phyloP scores from a whole-genome alignment of 1,284 basidiomycete species.

The Golubevia sp. region DNA sequence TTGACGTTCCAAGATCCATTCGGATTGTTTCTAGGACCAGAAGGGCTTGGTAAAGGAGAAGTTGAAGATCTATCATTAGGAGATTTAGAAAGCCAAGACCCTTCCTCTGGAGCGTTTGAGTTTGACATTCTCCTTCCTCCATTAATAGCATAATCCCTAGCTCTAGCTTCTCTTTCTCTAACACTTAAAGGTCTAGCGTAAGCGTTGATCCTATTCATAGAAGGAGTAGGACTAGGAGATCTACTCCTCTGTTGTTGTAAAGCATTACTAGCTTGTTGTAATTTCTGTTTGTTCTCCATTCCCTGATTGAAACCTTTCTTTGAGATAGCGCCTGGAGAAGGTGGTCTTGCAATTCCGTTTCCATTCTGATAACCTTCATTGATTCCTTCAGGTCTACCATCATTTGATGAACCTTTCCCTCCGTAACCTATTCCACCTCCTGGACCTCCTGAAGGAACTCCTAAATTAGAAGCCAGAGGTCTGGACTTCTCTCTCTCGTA shows the following conservation, averaged over 20 bases:
- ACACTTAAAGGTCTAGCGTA: slow-evolving; percentile 11
- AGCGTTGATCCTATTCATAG: slow-evolving; percentile 21
- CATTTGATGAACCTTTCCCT: slow-evolving; percentile 31
- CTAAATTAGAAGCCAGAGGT: slow-evolving; percentile 8
- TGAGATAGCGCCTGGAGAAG: slow-evolving; percentile 1
- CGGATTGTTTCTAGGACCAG: slow-evolving; percentile 22
- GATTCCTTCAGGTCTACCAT: slow-evolving; percentile 31
- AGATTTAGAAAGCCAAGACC: slow-evolving; percentile 10
- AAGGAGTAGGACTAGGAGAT: slow-evolving; percentile 25
- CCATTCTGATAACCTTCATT: slow-evolving; percentile 20
- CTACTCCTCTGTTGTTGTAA: slow-evolving; percentile 12
- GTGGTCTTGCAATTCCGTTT: slow-evolving; percentile 1
- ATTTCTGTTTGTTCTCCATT: slow-evolving; percentile 8
- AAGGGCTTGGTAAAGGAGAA: slow-evolving; percentile 13
- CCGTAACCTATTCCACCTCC: slow-evolving; percentile 47
- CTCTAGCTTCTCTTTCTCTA: neutral
- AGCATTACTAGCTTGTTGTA: slow-evolving; percentile 2
- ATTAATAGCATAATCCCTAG: too few species aligned
- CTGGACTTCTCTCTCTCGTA: slow-evolving; percentile 2
- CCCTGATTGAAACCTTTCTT: neutral
- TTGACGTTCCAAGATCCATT: slow-evolving; percentile 33
- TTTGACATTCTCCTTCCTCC: slow-evolving; percentile 6
- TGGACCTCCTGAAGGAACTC: slow-evolving; percentile 45
- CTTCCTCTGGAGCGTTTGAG: slow-evolving; percentile 19
- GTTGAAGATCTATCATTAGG: slow-evolving; percentile 6